Base-by-base conservation (phyloP, 139 green algal genomes). In the Picochlorum sp. region DNA sequence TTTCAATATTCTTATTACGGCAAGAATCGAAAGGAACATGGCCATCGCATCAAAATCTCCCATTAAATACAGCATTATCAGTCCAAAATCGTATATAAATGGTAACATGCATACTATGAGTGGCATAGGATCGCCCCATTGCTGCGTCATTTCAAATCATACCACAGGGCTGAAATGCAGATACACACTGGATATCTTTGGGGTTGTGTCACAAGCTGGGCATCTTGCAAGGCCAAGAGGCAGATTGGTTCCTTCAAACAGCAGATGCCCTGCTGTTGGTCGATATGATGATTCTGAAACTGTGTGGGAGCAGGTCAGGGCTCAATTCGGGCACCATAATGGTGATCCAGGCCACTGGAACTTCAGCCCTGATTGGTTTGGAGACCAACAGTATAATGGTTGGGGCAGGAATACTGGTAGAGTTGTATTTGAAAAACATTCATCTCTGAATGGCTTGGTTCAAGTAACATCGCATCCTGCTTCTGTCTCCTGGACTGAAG, bases 281-380 rank as follows among this genome's bases (percentile, higher is more conserved):
- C 2, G 16, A 11, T 21, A 54, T 20, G 47, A 54, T 21, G n/a
- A 21, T 54, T 26, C 18, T 3, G 47, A 54, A 54, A 54, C 47
- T 24, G 9, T 54, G 47, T 54, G 47, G 47, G 18, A 54, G 23
- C 51, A 59, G 20, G 6, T 65, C 6, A 8, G 14, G 23, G 64
- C 73, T 32, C 21, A 69, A n/a, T 41, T 77, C 32, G 71, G 71
- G 10, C n/a, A 26, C 52, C 73, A 65, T 3, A 57, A 54, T 1
- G 52, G 23, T 4, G 80, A 86, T 49, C 71, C 71, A 24, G 79
- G 79, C 0, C 65, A 81, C 38, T 86, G 80, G 80, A 69, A 81
- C 30, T 65, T 66, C 50, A 71, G 49, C 6, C 79, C 80, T 10
- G 78, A 84, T 45, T 85, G 80, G 80, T 87, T 44, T 34, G 80